A percentile compares a stretch with the other conserved stretches of the same genome.
Conservation (phyloP, 306 rosid species). For the Arachis hypogaea region DNA sequence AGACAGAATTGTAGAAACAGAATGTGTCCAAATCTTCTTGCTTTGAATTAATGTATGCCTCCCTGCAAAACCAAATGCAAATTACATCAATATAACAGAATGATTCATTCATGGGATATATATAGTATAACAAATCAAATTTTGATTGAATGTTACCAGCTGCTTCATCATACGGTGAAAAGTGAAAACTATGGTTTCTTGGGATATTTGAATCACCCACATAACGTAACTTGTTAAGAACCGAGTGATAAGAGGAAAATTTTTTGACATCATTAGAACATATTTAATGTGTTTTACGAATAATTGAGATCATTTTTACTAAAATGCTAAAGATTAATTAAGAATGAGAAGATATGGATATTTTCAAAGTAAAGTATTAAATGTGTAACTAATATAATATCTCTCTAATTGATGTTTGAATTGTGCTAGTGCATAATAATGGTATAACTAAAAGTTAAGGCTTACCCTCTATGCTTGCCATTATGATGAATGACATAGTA, state of each 20-base stretch:
- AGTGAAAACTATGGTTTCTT: constrained; percentile 7
- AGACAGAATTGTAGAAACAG: constrained; percentile 45
- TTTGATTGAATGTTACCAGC: no score
- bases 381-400: no score
- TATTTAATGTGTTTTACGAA: no score
- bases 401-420: neutral
- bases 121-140: neutral
- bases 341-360: no score
- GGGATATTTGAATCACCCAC: neutral
- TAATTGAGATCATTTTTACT: no score
- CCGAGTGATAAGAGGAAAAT: no score
- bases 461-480: constrained; percentile 75
- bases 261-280: no score
- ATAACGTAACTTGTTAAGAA: neutral
- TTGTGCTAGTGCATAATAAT: neutral
- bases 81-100: neutral
- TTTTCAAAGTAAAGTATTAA: no score
- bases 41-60: constrained; percentile 49
- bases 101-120: neutral
- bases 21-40: constrained; percentile 51
- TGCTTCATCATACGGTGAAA: neutral
- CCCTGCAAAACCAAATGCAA: constrained; percentile 44
- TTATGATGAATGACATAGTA: constrained; percentile 61
- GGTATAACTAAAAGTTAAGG: constrained; percentile 8
- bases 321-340: no score